Conservation (phyloP, 768 basidiomycete genomes). For the Psilocybe sp. region DNA sequence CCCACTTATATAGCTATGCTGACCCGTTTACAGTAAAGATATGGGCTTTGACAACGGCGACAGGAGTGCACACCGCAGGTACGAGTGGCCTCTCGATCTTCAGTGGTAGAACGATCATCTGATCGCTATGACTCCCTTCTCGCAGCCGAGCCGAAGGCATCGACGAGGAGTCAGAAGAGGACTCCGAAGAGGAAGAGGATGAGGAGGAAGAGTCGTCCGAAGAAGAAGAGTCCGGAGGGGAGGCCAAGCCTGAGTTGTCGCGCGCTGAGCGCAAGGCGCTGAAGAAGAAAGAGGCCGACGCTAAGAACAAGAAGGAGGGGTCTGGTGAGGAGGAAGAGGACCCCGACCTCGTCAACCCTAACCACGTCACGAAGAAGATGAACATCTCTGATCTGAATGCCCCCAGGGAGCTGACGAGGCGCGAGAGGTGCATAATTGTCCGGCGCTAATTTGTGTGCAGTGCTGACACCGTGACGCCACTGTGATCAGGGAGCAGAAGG, state of each 20-base stretch:
- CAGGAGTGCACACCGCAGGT: slow-evolving; percentile 41
- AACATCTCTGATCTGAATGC: slow-evolving; percentile 72
- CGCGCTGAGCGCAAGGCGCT: slow-evolving; percentile 73
- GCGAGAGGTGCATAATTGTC: slow-evolving; percentile 50
- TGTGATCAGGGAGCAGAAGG: slow-evolving; percentile 74
- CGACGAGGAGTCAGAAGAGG: slow-evolving; percentile 45
- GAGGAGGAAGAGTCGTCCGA: slow-evolving; percentile 44
- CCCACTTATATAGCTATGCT: slow-evolving; percentile 10
- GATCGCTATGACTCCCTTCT: not conserved
- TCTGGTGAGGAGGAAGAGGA: slow-evolving; percentile 46
- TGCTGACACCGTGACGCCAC: slow-evolving; percentile 1
- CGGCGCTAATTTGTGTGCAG: not conserved
- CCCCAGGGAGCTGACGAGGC: slow-evolving; percentile 58
- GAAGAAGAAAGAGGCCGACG: slow-evolving; percentile 75
- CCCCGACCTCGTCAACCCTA: slow-evolving; percentile 74
- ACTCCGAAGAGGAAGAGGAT: slow-evolving; percentile 38
- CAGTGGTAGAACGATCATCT: not conserved
- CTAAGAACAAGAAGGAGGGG: slow-evolving; percentile 36
- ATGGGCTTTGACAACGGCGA: slow-evolving; percentile 49
- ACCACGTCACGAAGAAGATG: slow-evolving; percentile 70
- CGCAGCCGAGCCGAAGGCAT: slow-evolving; percentile 27
- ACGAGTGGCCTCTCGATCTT: slow-evolving; percentile 12
- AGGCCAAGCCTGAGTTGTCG: slow-evolving; percentile 54
- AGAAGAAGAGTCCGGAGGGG: slow-evolving; percentile 36
- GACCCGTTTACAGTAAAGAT: slow-evolving; percentile 43